Percentiles rank a stretch among this genome's conserved stretches.
These are phyloP conservation scores for Ophiocordyceps robertsii DNA, from an alignment of 2,329 filamentous ascomycete species.

Conservation along the genomic window DNA sequence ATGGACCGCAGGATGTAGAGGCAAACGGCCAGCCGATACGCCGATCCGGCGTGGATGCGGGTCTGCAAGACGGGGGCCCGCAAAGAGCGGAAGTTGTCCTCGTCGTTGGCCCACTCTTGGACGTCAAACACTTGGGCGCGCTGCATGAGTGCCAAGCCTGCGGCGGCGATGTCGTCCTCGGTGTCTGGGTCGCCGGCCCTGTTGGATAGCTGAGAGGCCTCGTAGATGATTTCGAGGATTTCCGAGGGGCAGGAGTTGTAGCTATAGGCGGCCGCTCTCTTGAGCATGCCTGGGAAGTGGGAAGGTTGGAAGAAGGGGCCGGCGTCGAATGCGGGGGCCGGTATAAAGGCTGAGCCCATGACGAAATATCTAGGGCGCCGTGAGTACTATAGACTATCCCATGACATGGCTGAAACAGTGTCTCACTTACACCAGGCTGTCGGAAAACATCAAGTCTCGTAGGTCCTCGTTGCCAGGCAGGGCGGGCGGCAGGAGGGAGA, in stretches of 20 bases:
- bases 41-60: conserved; percentile 25
- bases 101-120: conserved; percentile 23
- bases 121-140: conserved; percentile 27
- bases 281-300: conserved; percentile 23
- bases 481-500: conserved; percentile 23
- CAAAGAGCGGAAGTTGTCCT: conserved; percentile 19
- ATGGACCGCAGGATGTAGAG: conserved; percentile 31
- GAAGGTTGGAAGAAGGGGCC: conserved; percentile 21
- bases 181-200: conserved; percentile 14
- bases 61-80: conserved; percentile 19
- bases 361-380: conserved; percentile 25
- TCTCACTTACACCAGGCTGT: conserved; percentile 28
- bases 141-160: conserved; percentile 19
- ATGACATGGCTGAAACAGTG: background rate
- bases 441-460: conserved; percentile 31
- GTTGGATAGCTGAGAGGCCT: conserved; percentile 26
- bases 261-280: conserved; percentile 27
- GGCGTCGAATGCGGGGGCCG: conserved; percentile 13
- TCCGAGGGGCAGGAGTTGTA: conserved; percentile 33
- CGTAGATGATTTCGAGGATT: conserved; percentile 28
- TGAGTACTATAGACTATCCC: background rate
- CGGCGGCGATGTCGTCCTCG: conserved; percentile 8
- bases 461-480: conserved; percentile 20
- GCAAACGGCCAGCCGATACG: conserved; percentile 29
- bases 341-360: conserved; percentile 29